Conservation (phyloP, 2,329 filamentous ascomycete species). For the Sphaerulina musiva region DNA sequence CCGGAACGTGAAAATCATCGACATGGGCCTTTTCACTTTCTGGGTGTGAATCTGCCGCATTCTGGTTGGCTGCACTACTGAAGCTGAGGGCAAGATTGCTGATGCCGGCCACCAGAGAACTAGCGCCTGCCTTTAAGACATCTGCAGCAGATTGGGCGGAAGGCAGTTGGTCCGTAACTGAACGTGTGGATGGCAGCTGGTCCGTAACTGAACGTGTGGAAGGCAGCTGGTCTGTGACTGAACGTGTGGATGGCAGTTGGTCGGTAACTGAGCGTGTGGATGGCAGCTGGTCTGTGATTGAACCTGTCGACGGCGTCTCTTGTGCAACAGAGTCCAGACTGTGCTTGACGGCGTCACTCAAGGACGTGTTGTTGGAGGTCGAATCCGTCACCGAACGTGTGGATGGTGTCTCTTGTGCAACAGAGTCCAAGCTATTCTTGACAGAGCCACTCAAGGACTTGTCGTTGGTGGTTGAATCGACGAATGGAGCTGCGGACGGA, state of each 20-base stretch:
- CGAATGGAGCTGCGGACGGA: not conserved
- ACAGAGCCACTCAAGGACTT: constrained; percentile 5
- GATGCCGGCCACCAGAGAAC: constrained; percentile 9
- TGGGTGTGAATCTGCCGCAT: constrained; percentile 7
- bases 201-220: constrained; percentile 6
- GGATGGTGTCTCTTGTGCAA: constrained; percentile 2
- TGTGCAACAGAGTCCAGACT: constrained; percentile 7
- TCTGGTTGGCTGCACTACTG: not conserved
- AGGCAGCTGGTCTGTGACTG: constrained; percentile 6
- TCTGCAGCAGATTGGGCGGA: constrained; percentile 10
- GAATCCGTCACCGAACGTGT: constrained; percentile 8
- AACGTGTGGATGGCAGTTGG: constrained; percentile 4
- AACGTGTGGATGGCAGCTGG: not conserved
- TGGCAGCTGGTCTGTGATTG: not conserved
- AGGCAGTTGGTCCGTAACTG: constrained; percentile 1
- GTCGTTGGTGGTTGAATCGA: not conserved
- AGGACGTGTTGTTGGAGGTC: too few species aligned
- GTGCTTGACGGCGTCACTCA: constrained; percentile 7
- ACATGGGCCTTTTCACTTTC: constrained; percentile 11
- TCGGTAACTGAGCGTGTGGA: constrained; percentile 4
- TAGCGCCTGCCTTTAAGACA: constrained; percentile 6
- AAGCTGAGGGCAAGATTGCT: constrained; percentile 9
- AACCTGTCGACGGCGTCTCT: constrained; percentile 3
- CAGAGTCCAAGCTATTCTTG: constrained; percentile 8
- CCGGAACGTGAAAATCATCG: constrained; percentile 12